Evolutionary conservation across 768 basidiomycete species (phyloP), one percentile per base, ranked within the genome.

Genomic region (Piloderma croceum): DNA sequence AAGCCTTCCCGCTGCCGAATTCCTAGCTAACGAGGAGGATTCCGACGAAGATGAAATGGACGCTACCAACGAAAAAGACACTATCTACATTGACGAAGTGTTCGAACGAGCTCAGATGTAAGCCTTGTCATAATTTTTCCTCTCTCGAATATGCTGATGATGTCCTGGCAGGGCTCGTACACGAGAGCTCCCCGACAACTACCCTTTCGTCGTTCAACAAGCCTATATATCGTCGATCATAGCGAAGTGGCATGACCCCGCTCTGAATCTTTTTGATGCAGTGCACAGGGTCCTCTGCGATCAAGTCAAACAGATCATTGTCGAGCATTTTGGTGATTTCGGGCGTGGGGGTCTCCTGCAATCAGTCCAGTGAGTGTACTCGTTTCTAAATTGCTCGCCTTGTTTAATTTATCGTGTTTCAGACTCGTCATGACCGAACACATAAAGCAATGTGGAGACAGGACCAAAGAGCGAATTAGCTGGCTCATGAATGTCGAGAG

Each of bases 101-200:
- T 31, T 50, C 15, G 34, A 40, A 7, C 45, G 47, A 3, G 54
- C 54, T 0, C 51, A 66, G 20, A 49, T 61, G 82, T 81, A 51
- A 18, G 75, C 60, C 4, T 24, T 7, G 13, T 0, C 3, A 15
- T 24, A 19, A 11, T 6, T 19, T 25, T n/a, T 43, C 15, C 3
- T 11, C 21, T 18, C 6, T 31, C 29, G 1, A 5, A 7, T 6
- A 37, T 12, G 7, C 33, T 38, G 6, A 39, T 25, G 24, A 22
- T 38, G 20, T 12, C 31, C 38, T 23, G 29, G 10, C 41, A 88
- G 86, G 17, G 75, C 84, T 1, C 70, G 79, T 3, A 80, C 83
- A 1, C 74, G 86, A 2, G 83, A 87, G 49, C 68, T 87, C 0
- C 83, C 83, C 0, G 79, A 74, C 11, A 70, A 73, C 44, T 81